phyloP scores from a whole-genome alignment of 179 eudicot species.

The Beta corolliflora region DNA sequence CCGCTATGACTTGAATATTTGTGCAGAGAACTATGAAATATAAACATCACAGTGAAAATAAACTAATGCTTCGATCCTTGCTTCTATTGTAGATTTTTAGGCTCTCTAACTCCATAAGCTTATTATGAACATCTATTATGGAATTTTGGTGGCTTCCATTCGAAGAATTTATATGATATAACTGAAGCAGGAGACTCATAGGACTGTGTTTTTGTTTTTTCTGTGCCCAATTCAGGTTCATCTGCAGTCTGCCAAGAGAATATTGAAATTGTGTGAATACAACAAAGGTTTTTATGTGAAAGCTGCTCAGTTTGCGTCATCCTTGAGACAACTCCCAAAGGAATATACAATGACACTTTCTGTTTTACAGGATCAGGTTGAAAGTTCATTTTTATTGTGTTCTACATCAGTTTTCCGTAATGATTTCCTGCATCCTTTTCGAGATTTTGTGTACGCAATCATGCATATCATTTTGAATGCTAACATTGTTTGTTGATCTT shows the following conservation, averaged over 20 bases:
- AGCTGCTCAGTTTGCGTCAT: constrained; percentile 96
- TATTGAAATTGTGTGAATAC: constrained; percentile 63
- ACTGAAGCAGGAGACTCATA: background rate
- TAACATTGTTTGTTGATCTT: constrained; percentile 31
- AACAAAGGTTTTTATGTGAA: constrained; percentile 93
- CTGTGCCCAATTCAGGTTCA: constrained; percentile 58
- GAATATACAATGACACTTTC: constrained; percentile 84
- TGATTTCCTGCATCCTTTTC: background rate
- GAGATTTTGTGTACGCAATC: background rate
- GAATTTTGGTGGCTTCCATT: background rate
- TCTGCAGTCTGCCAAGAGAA: constrained; percentile 76
- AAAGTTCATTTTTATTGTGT: background rate
- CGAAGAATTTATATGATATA: background rate
- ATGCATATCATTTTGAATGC: constrained; percentile 11
- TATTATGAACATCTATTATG: background rate
- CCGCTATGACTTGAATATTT: too few relatives aligned
- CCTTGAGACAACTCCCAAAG: constrained; percentile 74
- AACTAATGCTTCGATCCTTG: background rate
- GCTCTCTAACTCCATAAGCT: background rate
- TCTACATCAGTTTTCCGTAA: background rate
- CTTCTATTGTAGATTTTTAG: background rate
- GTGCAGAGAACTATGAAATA: too few relatives aligned
- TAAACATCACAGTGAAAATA: too few relatives aligned
- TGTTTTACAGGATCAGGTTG: constrained; percentile 87
- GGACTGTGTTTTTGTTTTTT: background rate